These are phyloP conservation scores for Litsea cubeba DNA, from an alignment of 164 flowering plant species.

Conservation along the genomic window DNA sequence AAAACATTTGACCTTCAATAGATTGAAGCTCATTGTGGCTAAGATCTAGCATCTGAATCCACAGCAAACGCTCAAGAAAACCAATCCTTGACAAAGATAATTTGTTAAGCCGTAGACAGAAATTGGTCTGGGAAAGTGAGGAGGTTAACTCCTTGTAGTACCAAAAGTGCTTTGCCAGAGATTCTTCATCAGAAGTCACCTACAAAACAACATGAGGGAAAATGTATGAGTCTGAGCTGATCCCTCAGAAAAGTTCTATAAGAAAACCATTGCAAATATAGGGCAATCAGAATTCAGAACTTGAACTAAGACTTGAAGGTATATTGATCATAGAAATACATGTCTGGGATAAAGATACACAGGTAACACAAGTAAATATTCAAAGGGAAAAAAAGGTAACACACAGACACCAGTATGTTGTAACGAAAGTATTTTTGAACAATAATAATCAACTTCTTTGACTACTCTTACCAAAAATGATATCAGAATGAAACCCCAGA, in stretches of 20 bases:
- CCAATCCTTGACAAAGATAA: slow-evolving; percentile 72
- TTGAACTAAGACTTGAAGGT: not conserved
- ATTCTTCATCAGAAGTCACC: slow-evolving; percentile 51
- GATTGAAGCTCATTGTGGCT: slow-evolving; percentile 77
- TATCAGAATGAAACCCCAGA: too few relatives aligned
- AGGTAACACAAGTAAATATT: too few relatives aligned
- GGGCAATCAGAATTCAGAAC: not conserved
- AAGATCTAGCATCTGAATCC: slow-evolving; percentile 92
- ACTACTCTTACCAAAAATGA: too few relatives aligned
- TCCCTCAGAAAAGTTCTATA: not conserved
- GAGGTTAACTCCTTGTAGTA: slow-evolving; percentile 27
- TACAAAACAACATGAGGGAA: slow-evolving; percentile 25
- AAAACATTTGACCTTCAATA: slow-evolving; percentile 55
- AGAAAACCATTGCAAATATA: not conserved
- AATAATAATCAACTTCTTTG: too few relatives aligned
- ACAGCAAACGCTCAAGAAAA: slow-evolving; percentile 53
- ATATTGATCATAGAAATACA: not conserved
- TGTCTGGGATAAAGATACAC: too few relatives aligned
- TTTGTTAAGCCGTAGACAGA: slow-evolving; percentile 55
- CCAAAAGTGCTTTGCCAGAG: slow-evolving; percentile 46
- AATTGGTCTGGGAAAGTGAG: slow-evolving; percentile 6
- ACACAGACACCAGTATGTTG: too few relatives aligned
- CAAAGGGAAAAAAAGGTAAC: too few relatives aligned
- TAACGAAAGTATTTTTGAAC: too few relatives aligned
- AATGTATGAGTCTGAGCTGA: not conserved